Percentiles rank a stretch among this genome's conserved stretches.
phyloP scores from a whole-genome alignment of 176 grass and related monocot genomes.

The Stipa capillata region DNA sequence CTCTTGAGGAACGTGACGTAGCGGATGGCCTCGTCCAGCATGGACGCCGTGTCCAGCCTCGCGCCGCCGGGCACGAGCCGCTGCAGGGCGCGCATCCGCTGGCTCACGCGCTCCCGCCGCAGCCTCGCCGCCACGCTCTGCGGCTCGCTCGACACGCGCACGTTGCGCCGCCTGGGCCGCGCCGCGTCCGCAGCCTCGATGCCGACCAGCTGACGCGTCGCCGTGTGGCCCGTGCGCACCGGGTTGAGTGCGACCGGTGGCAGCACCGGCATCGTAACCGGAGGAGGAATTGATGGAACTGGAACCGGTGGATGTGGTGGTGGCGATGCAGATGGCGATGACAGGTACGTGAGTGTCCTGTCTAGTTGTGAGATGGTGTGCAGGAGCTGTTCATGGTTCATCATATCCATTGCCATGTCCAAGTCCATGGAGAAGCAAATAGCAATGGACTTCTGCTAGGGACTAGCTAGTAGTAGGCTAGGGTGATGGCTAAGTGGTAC shows the following conservation, averaged over 20 bases:
- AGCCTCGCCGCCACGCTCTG: constrained; percentile 69
- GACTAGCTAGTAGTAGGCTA: too few species aligned
- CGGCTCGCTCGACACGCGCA: constrained; percentile 54
- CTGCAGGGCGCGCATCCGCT: constrained; percentile 62
- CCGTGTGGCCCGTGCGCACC: background rate
- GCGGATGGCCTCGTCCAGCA: constrained; percentile 72
- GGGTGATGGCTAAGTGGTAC: too few species aligned
- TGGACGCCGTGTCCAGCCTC: constrained; percentile 73
- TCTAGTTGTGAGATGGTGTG: constrained; percentile 23
- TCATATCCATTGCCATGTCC: background rate
- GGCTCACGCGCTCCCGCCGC: constrained; percentile 58
- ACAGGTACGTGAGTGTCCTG: background rate
- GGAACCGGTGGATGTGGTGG: background rate
- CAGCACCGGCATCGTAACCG: background rate
- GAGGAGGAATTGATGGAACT: background rate
- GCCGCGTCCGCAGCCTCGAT: constrained; percentile 26
- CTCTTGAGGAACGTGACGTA: constrained; percentile 73
- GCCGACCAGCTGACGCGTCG: constrained; percentile 12
- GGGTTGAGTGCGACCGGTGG: background rate
- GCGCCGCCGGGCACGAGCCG: constrained; percentile 54
- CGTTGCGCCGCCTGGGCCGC: constrained; percentile 45
- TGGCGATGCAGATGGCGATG: background rate
- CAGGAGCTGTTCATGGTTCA: constrained; percentile 19
- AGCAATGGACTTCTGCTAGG: background rate
- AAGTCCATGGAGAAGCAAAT: background rate